Evolutionary conservation across 2,329 filamentous ascomycete species (phyloP), one percentile per base, ranked within the genome.

Genomic region (Stagonosporopsis cucurbitacearum): DNA sequence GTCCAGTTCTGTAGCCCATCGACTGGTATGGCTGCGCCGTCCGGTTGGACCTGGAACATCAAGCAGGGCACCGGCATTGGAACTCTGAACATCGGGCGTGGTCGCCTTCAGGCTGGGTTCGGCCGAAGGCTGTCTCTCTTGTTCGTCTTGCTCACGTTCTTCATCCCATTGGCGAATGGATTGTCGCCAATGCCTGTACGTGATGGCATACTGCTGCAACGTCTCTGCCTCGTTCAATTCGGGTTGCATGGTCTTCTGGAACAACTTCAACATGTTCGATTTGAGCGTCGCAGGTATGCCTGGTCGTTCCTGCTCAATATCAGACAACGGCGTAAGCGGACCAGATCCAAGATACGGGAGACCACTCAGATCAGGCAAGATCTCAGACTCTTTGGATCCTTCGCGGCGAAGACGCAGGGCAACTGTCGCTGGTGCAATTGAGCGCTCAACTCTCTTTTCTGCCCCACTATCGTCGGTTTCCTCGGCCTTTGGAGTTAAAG

Each of bases 1-100:
- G 57, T 93, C 89, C 47, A 89, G 85, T 67, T 93, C 89, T 15
- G 88, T 89, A 13, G 71, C 71, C 67, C 68, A 75, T 47, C 70
- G 67, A 49, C 67, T 68, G 8, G 68, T 62, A 37, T 73, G 70
- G 37, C 63, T 63, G 32, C 73, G 66, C 22, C 73, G 69, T 6
- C 71, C 69, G 23, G 68, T 71, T 13, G 68, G 60, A 20, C 66
- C 58, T n/a, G 65, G 60, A 7, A 56, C 59, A 37, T 75, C 72
- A 30, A 73, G 45, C 23, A 74, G 52, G 7, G 70, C 63, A 20
- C 62, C 65, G 56, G 67, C 63, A 15, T 63, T 60, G 49, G 70
- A 64, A 45, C 64, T 71, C 17, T 70, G 65, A 28, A 68, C 60
- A 39, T 88, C 87, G 13, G 81, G 78, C 6, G 83, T 79, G 2